phyloP scores from a whole-genome alignment of 495 filamentous ascomycete species.

The Trichoderma virens region DNA sequence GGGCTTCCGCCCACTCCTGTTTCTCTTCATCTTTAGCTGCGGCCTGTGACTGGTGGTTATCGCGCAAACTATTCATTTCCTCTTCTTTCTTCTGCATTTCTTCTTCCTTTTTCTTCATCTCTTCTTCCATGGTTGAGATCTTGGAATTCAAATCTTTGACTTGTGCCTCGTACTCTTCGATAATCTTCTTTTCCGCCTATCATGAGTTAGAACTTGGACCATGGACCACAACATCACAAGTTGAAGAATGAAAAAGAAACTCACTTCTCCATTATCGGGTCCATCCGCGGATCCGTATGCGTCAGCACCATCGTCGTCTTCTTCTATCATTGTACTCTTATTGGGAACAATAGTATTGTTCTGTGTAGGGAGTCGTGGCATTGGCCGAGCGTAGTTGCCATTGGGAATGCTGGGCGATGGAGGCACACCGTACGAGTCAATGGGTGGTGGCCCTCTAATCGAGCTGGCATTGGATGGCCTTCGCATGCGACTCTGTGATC shows the following conservation, averaged over 20 bases:
- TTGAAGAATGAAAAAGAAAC: slow-evolving; percentile 15
- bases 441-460: slow-evolving; percentile 24
- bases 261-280: slow-evolving; percentile 43
- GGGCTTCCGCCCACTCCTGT: slow-evolving; percentile 68
- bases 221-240: neutral
- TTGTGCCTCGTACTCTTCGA: slow-evolving; percentile 71
- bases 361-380: slow-evolving; percentile 77
- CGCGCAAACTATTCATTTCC: slow-evolving; percentile 27
- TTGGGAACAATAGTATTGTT: slow-evolving; percentile 94
- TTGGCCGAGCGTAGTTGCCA: slow-evolving; percentile 46
- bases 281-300: neutral
- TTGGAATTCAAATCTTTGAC: slow-evolving; percentile 67
- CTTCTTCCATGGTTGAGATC: slow-evolving; percentile 60
- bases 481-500: slow-evolving; percentile 33
- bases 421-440: slow-evolving; percentile 36
- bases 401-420: slow-evolving; percentile 34
- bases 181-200: slow-evolving; percentile 59
- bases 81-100: slow-evolving; percentile 35
- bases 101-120: slow-evolving; percentile 50
- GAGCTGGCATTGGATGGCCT: slow-evolving; percentile 50
- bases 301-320: slow-evolving; percentile 63
- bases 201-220: slow-evolving; percentile 8
- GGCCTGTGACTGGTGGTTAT: slow-evolving; percentile 35
- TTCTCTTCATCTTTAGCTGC: slow-evolving; percentile 45
- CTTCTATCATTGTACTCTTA: slow-evolving; percentile 96